Evolutionary conservation across 495 filamentous ascomycete genomes (phyloP), one percentile per base, ranked within the genome.

Genomic region (Halenospora varia): DNA sequence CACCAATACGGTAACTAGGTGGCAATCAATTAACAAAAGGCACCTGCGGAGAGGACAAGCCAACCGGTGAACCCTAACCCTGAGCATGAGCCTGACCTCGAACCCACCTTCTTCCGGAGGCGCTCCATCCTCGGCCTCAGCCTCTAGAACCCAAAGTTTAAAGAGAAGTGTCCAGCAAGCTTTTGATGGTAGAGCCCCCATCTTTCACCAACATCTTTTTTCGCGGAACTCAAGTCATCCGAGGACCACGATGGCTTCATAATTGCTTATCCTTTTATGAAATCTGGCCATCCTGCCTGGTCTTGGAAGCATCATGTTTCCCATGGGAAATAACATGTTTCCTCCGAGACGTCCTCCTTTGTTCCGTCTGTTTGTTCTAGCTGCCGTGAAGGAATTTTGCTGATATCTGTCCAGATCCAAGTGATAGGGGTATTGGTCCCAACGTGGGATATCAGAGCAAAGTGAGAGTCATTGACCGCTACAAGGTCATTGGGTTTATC

Each of bases 401-500:
- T 73, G 49, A 77, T 39, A 8, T 44, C 20, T 24, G 19, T 55
- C 24, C 42, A 64, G 78, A 81, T 68, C 71, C 77, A 23, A 66
- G 63, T 51, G 78, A 81, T 60, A 69, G 73, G 49, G 70, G 71
- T 47, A 68, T 63, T 49, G 72, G 72, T n/a, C 74, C 70, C 39
- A 69, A 71, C 45, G 19, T 62, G 3, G 73, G 72, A 10, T 96
- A 96, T 69, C 86, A 85, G 66, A 91, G 85, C 68, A 96, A 96
- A 69, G 90, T 96, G 50, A 82, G 88, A 41, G 88, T 98, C 22
- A 86, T 84, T 41, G 93, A 97, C 68, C 85, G 84, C 58, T 99
- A 99, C 76, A 88, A 93, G 56, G 90, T 99, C 64, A 83, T 99
- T 50, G 94, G 94, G 25, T 99, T 99, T 79, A 99, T 97, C 66